Percentiles rank a stretch among this genome's conserved stretches.
phyloP scores from a whole-genome alignment of 2,329 filamentous ascomycete species.

The Albifimbria verrucaria region DNA sequence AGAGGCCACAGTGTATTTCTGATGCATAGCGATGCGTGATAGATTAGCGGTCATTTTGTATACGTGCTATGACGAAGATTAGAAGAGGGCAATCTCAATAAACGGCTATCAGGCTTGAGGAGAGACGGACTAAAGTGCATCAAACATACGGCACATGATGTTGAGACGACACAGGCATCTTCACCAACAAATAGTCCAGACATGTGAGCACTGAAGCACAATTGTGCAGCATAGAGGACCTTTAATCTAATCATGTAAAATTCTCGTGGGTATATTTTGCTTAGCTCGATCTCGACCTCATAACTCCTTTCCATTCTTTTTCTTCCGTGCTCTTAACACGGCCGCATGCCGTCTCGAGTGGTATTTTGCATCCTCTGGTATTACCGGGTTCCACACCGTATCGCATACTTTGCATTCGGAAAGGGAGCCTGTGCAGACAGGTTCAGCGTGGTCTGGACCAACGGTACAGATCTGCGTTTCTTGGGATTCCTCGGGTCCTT shows the following conservation, averaged over 20 bases:
- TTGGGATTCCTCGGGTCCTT: constrained; percentile 1
- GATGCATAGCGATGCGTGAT: not conserved
- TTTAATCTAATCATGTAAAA: too few species aligned
- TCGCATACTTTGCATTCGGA: constrained; percentile 40
- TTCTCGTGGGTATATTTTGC: too few species aligned
- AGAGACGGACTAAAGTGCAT: too few species aligned
- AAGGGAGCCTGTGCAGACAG: constrained; percentile 38
- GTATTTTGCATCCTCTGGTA: constrained; percentile 40
- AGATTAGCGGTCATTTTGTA: too few species aligned
- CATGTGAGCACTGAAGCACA: too few species aligned
- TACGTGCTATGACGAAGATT: not conserved
- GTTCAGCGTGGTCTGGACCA: constrained; percentile 42
- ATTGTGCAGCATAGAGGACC: too few species aligned
- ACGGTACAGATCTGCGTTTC: constrained; percentile 16
- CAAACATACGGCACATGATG: too few species aligned
- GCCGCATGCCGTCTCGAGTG: constrained; percentile 37
- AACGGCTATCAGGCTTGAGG: too few species aligned
- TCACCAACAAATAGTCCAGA: too few species aligned
- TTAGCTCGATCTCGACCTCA: too few species aligned
- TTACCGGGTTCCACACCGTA: constrained; percentile 41
- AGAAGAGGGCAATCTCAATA: not conserved
- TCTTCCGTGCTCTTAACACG: constrained; percentile 24
- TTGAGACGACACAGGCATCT: too few species aligned
- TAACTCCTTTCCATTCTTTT: not conserved
- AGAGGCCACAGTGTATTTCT: not conserved